Percentiles rank a stretch among this genome's conserved stretches.
Evolutionary conservation across 129 eudicot genomes (phyloP).

Genomic region (Centaurea solstitialis): DNA sequence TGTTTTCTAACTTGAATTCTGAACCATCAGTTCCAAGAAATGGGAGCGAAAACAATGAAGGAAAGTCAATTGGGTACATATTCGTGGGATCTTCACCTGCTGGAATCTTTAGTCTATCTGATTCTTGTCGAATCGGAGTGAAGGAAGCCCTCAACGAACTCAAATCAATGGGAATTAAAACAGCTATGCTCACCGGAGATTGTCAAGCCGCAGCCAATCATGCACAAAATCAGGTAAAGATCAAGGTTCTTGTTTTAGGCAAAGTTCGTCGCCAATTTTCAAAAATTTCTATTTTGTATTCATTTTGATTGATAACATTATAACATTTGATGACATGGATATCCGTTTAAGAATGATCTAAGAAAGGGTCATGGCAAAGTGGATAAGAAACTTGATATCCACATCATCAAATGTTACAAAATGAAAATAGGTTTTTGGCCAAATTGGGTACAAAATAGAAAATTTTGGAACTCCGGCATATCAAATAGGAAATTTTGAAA

Average conservation of each 20-base stretch:
- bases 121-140: conserved; percentile 81
- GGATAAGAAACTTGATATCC: neutral
- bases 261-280: too few relatives aligned
- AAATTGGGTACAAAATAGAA: neutral
- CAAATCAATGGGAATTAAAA: conserved; percentile 74
- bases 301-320: too few relatives aligned
- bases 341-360: too few relatives aligned
- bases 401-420: neutral
- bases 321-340: neutral
- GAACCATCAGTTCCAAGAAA: conserved; percentile 43
- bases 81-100: conserved; percentile 55
- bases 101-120: conserved; percentile 75
- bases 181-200: conserved; percentile 93
- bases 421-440: too few relatives aligned
- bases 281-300: too few relatives aligned
- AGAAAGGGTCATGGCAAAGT: neutral
- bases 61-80: conserved; percentile 66
- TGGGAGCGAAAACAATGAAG: conserved; percentile 49
- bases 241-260: neutral
- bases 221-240: conserved; percentile 76
- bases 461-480: too few relatives aligned
- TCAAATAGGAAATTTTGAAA: neutral
- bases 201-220: conserved; percentile 69
- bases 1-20: conserved; percentile 14
- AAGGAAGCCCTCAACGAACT: conserved; percentile 70